phyloP scores from a whole-genome alignment of 2,329 filamentous ascomycete genomes.

The Trichocomaceae sp. region DNA sequence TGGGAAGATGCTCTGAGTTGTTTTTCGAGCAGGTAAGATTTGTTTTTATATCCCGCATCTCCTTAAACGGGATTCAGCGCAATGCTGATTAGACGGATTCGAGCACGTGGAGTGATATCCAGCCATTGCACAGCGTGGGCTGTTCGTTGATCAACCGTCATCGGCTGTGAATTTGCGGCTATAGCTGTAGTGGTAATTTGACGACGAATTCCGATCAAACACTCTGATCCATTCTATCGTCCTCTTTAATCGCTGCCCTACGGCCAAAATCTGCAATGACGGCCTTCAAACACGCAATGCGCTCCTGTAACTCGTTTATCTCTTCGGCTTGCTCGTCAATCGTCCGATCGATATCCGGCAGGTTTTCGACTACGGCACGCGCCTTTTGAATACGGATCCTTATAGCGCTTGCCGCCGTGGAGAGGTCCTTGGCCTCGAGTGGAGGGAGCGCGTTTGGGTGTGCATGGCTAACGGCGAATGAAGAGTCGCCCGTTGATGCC shows the following conservation, averaged over 20 bases:
- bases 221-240: conserved; percentile 21
- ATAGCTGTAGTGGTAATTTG: background rate
- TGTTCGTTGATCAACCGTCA: no score
- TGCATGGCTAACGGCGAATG: conserved; percentile 19
- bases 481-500: conserved; percentile 22
- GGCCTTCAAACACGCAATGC: conserved; percentile 32
- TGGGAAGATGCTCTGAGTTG: no score
- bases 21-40: no score
- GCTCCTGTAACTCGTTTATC: conserved; percentile 37
- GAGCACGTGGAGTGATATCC: no score
- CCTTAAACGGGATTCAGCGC: no score
- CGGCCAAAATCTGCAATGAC: conserved; percentile 37
- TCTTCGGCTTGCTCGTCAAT: conserved; percentile 41
- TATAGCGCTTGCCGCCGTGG: conserved; percentile 67
- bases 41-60: no score
- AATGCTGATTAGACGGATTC: no score
- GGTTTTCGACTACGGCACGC: conserved; percentile 42
- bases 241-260: conserved; percentile 20
- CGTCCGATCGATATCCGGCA: conserved; percentile 41
- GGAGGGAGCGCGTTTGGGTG: conserved; percentile 34
- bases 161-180: background rate
- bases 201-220: background rate
- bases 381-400: conserved; percentile 81
- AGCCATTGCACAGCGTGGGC: no score
- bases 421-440: conserved; percentile 67